Base-by-base conservation (phyloP, 768 basidiomycete genomes). In the Leccinum aurantiacum region DNA sequence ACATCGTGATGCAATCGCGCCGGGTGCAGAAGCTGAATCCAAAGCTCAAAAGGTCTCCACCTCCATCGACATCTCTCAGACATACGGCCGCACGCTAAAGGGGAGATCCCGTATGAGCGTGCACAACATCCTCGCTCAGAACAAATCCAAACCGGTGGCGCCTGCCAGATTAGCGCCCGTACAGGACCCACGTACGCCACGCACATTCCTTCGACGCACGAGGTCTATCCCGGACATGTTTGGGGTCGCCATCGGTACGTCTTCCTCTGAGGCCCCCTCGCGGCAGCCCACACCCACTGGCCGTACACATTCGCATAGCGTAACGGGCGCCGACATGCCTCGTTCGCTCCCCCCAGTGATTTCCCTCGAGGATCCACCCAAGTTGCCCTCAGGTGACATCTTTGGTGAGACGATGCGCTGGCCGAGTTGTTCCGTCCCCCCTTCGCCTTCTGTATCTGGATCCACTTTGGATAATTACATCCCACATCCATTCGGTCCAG, bases 221-320 rank as follows among this genome's bases (percentile, higher is more conserved):
- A 82, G 85, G 35, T 92, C 90, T 13, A 91, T 90, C 53, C 85
- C 90, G 1, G 88, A 90, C 60, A 69, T 76, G 67, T 75, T 74
- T 48, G 68, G 71, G 38, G 56, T 68, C 37, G 70, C 63, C 38
- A 59, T 65, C 15, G 44, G 67, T 59, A 60, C 60, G 51, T 60
- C 66, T 52, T 65, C 74, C 78, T 72, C 58, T 66, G 74, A 60
- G 75, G 69, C 65, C 24, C 63, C 63, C 38, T 75, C 57, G 50
- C 69, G 62, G 54, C 71, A 66, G 61, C 74, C 73, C 22, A 65
- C 71, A 0, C 64, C 73, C 4, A 71, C 75, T 1, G 88, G 86
- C 41, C 84, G 89, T 25, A 83, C 80, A 3, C 90, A 92, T 67
- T 90, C 90, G 3, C 87, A 90, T 63, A 90, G 89, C 71, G 89